Evolutionary conservation across 129 eudicot genomes (phyloP).

Genomic region (Saposhnikovia divaricata): DNA sequence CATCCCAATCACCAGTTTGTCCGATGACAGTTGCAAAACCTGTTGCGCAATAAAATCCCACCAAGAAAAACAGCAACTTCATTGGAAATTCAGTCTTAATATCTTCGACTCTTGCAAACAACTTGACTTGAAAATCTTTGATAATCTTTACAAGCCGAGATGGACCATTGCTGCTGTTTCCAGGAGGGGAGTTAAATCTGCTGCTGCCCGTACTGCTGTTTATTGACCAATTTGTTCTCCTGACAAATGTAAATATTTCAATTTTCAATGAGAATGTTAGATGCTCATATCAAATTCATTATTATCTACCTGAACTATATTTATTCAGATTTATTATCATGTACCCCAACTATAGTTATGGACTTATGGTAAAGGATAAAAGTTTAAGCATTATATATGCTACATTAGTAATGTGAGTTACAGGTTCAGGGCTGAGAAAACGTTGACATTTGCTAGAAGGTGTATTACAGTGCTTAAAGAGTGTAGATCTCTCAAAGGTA

Average conservation of each 20-base stretch:
- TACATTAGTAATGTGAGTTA: not conserved
- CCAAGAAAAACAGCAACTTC: slow-evolving; percentile 14
- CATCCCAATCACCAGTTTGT: slow-evolving; percentile 22
- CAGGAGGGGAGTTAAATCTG: slow-evolving; percentile 7
- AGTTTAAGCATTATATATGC: not conserved
- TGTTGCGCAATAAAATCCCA: slow-evolving; percentile 20
- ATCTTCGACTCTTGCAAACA: slow-evolving; percentile 4
- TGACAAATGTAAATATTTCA: not conserved
- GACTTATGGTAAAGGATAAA: not conserved
- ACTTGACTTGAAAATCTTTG: slow-evolving; percentile 13
- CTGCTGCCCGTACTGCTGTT: slow-evolving; percentile 10
- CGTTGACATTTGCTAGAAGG: not conserved
- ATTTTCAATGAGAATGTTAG: not conserved
- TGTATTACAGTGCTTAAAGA: not conserved
- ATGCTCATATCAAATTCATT: not conserved
- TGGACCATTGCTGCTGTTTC: slow-evolving; percentile 7
- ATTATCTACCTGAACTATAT: not conserved
- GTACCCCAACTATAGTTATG: not conserved
- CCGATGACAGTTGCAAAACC: slow-evolving; percentile 19
- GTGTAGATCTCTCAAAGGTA: not conserved
- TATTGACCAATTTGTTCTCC: slow-evolving; percentile 8
- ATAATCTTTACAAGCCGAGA: slow-evolving; percentile 14
- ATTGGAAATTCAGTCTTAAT: slow-evolving; percentile 13
- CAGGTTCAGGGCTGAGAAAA: not conserved
- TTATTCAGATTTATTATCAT: not conserved